These are phyloP conservation scores for Tuber umbilicatum DNA, from an alignment of 495 filamentous ascomycete species.

Conservation along the genomic window DNA sequence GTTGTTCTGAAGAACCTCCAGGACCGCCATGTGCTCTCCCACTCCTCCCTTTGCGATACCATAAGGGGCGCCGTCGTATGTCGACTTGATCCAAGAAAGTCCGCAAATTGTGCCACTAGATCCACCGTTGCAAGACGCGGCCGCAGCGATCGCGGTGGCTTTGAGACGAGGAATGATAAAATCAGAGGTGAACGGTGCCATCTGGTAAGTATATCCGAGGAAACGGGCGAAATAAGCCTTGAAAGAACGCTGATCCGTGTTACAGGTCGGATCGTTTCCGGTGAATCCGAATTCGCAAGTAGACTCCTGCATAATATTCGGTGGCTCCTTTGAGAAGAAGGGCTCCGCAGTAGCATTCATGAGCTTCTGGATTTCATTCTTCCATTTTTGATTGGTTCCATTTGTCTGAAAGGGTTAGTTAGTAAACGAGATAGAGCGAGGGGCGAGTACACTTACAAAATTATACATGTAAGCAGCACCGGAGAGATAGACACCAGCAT, in stretches of 20 bases:
- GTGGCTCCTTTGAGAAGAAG: slow-evolving; percentile 49
- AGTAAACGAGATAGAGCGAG: slow-evolving; percentile 42
- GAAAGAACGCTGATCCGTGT: slow-evolving; percentile 73
- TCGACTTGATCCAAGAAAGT: slow-evolving; percentile 54
- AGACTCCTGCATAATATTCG: slow-evolving; percentile 60
- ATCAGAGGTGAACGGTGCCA: slow-evolving; percentile 61
- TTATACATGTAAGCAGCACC: slow-evolving; percentile 71
- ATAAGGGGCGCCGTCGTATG: slow-evolving; percentile 48
- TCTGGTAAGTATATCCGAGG: slow-evolving; percentile 62
- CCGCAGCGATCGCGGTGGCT: slow-evolving; percentile 62
- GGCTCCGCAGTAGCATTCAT: slow-evolving; percentile 53
- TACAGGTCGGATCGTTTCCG: slow-evolving; percentile 49
- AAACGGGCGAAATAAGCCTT: slow-evolving; percentile 81
- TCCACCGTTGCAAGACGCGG: slow-evolving; percentile 61
- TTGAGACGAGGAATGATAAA: slow-evolving; percentile 60
- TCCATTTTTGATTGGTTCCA: slow-evolving; percentile 52
- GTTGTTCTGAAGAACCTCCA: slow-evolving; percentile 55
- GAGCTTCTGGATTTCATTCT: slow-evolving; percentile 53
- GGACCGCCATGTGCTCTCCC: slow-evolving; percentile 54
- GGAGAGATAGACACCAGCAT: slow-evolving; percentile 57
- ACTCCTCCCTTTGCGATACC: slow-evolving; percentile 45
- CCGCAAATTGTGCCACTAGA: slow-evolving; percentile 55
- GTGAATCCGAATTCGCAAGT: slow-evolving; percentile 51
- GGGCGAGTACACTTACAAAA: slow-evolving; percentile 44
- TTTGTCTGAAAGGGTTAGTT: slow-evolving; percentile 49